Percentiles rank a stretch among this genome's conserved stretches.
These are phyloP conservation scores for Penicillium verrucosum DNA, from an alignment of 2,329 filamentous ascomycete genomes.

Conservation along the genomic window DNA sequence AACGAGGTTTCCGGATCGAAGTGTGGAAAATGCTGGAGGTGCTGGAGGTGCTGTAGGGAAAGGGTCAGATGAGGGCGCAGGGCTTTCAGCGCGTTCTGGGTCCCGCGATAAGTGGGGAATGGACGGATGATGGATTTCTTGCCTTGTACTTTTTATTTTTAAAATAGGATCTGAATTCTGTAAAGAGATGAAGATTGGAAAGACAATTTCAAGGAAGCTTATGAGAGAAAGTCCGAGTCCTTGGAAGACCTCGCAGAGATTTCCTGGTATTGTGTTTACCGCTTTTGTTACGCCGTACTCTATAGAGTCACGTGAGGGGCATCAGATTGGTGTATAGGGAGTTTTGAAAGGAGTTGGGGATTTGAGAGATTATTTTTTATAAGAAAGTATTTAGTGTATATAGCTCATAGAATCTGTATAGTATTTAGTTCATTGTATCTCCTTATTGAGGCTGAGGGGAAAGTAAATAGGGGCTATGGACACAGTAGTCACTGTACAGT, in stretches of 20 bases:
- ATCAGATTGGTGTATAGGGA: background rate
- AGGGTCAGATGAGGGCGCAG: conserved; percentile 28
- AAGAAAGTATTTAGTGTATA: too few relatives aligned
- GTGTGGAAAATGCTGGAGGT: conserved; percentile 18
- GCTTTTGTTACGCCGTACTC: conserved; percentile 11
- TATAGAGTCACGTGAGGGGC: conserved; percentile 17
- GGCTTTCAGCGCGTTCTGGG: conserved; percentile 27
- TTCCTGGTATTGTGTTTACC: conserved; percentile 19
- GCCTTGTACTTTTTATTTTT: background rate
- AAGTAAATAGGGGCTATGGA: background rate
- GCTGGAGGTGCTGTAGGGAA: conserved; percentile 20
- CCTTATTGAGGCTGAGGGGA: background rate
- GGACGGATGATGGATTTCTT: conserved; percentile 13
- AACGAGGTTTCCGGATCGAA: conserved; percentile 9
- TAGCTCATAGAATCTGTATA: too few relatives aligned
- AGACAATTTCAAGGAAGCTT: background rate
- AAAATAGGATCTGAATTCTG: too few relatives aligned
- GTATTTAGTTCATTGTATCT: background rate
- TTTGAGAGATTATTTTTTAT: background rate
- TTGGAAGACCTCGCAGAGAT: conserved; percentile 16
- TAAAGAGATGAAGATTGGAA: background rate
- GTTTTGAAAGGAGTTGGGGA: background rate
- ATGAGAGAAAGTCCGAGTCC: background rate
- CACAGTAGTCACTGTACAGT: background rate
- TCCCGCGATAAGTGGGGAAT: conserved; percentile 26